Conservation (phyloP, 192 early-diverging fungal genomes). For the Rhizoclosmatium globosum region DNA sequence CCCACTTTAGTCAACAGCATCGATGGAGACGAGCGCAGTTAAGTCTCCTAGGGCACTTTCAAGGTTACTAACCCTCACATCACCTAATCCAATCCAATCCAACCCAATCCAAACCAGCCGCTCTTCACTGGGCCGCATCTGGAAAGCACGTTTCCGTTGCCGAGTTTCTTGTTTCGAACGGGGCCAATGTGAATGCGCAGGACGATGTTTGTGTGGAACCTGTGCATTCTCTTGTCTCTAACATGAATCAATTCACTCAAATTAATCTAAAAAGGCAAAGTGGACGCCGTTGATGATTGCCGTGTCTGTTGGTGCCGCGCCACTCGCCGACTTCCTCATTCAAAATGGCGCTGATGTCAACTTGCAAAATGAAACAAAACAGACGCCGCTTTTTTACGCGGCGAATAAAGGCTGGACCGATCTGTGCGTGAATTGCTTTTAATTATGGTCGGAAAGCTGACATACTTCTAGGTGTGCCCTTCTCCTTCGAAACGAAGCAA, state of each 20-base stretch:
- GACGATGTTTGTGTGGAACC: constrained; percentile 30
- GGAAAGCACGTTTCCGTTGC: constrained; percentile 40
- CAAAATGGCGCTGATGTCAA: constrained; percentile 38
- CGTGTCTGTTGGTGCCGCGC: constrained; percentile 35
- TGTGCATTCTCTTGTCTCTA: not conserved
- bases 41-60: not conserved
- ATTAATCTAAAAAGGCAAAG: constrained; percentile 15
- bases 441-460: not conserved
- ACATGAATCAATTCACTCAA: not conserved
- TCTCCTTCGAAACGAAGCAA: constrained; percentile 36
- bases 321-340: constrained; percentile 40
- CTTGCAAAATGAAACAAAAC: constrained; percentile 37
- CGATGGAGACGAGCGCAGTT: constrained; percentile 39
- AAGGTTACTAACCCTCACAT: constrained; percentile 22
- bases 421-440: constrained; percentile 26
- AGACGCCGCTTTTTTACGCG: constrained; percentile 52
- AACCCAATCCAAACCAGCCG: constrained; percentile 16
- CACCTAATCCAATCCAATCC: constrained; percentile 65
- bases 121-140: constrained; percentile 50
- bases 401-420: constrained; percentile 48
- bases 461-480: constrained; percentile 20
- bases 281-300: constrained; percentile 57
- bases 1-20: constrained; percentile 15
- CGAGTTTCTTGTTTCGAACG: constrained; percentile 37
- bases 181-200: constrained; percentile 36